Percentiles rank a stretch among this genome's conserved stretches.
Evolutionary conservation across 495 filamentous ascomycete genomes (phyloP).

Genomic region (Xylaria bambusicola): DNA sequence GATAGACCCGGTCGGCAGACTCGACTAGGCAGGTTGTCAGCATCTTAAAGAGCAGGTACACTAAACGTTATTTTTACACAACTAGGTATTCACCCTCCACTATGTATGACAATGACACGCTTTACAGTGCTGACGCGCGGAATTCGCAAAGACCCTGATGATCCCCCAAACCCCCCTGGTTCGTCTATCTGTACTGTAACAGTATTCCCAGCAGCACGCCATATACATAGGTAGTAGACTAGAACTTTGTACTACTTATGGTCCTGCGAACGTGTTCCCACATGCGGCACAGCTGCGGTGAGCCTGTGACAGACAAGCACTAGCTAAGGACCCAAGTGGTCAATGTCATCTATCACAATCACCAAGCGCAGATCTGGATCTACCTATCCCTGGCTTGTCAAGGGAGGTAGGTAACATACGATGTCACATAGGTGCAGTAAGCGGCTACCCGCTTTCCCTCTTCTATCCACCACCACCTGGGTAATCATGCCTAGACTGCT

Average conservation of each 20-base stretch:
- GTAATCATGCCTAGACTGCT: constrained; percentile 1
- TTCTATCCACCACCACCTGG: neutral
- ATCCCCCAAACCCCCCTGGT: neutral
- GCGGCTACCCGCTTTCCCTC: constrained; percentile 4
- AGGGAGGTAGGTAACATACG: constrained; percentile 9
- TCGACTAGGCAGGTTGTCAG: too few relatives aligned
- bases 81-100: too few relatives aligned
- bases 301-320: too few relatives aligned
- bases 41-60: too few relatives aligned
- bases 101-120: neutral
- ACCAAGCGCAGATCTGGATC: neutral
- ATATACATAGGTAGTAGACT: too few relatives aligned
- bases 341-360: neutral
- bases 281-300: too few relatives aligned
- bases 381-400: neutral
- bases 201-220: too few relatives aligned
- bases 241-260: too few relatives aligned
- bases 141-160: constrained; percentile 4
- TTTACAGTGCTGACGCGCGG: neutral
- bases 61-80: too few relatives aligned
- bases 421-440: constrained; percentile 8
- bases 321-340: neutral
- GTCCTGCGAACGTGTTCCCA: too few relatives aligned
- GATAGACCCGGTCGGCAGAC: too few relatives aligned
- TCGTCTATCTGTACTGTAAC: too few relatives aligned